phyloP scores from a whole-genome alignment of 352 stramenopile species.

The Globisporangium paroecandrum region DNA sequence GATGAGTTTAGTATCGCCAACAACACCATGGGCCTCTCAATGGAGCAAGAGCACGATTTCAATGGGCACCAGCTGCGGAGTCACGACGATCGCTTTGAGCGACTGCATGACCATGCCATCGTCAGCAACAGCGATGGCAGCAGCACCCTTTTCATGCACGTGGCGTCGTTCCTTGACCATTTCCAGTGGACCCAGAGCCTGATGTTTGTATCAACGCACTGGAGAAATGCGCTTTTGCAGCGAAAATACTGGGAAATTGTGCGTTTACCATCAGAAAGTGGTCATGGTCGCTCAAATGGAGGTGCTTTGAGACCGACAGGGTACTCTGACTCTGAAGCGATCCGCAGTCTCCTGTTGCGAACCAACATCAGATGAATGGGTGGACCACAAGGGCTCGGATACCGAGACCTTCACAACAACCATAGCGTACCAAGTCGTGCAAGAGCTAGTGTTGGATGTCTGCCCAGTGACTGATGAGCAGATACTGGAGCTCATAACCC shows the following conservation, averaged over 20 bases:
- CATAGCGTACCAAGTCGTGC: constrained; percentile 13
- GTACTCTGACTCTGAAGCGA: neutral
- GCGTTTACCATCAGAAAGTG: neutral
- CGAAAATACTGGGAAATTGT: constrained; percentile 15
- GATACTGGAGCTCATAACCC: constrained; percentile 20
- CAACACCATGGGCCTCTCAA: neutral
- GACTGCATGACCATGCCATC: neutral
- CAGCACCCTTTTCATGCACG: neutral
- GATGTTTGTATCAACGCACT: constrained; percentile 13
- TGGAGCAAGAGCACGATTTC: neutral
- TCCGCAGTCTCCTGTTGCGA: neutral
- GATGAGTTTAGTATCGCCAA: constrained; percentile 22
- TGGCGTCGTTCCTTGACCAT: constrained; percentile 19
- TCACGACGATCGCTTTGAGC: neutral
- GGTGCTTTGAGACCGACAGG: neutral
- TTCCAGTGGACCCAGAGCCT: constrained; percentile 19
- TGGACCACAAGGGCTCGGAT: neutral
- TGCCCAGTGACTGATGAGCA: constrained; percentile 24
- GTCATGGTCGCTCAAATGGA: neutral
- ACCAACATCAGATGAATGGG: neutral
- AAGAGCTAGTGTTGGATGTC: constrained; percentile 19
- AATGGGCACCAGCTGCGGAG: neutral
- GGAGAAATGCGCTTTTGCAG: constrained; percentile 11
- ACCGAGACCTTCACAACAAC: neutral
- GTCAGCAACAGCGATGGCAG: neutral